Base-by-base conservation (phyloP, 2,329 filamentous ascomycete genomes). In the Zasmidium cellare region DNA sequence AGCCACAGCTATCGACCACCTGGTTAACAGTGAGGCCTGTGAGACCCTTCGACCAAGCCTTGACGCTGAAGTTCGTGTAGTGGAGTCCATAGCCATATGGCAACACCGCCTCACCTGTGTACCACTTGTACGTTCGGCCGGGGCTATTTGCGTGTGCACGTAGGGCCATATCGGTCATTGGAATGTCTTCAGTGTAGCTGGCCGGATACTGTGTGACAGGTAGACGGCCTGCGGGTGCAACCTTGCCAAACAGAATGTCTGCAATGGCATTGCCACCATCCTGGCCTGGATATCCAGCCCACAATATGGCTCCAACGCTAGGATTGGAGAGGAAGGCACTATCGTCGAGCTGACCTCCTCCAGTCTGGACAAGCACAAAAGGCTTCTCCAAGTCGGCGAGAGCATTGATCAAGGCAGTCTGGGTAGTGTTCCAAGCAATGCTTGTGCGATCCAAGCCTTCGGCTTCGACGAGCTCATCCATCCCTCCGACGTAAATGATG, bases 41-140 rank as follows among this genome's bases (percentile, higher is more conserved):
- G 6, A 41, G n/a, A n/a, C 16, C 35, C 16, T 5, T 41, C 16
- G 16, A 41, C 35, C 35, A 41, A 16, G 35, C 35, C 35, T 41
- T 14, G 35, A 41, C 35, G 16, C 35, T 41, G 54, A 79, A 79
- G 3, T 67, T 75, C 0, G 77, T 77, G 58, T 79, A 79, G 67
- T 77, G 76, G 3, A 78, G 57, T 1, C 77, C 77, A 49, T 76
- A 73, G 2, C 77, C 77, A 52, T 79, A 79, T 11, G 73, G 72
- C 18, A 74, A 73, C 3, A 78, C 75, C 0, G 76, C 67, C 9
- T 66, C 65, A 5, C 51, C 61, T n/a, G 35, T 41, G 59, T 77
- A 78, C 77, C 77, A 79, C 57, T 75, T 75, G 56, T 79, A 79
- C 0, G 77, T 79, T 22, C 77, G 72, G 0, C 77, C 77, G 0